These are phyloP conservation scores for Xerocomus spinulosus DNA, from an alignment of 768 basidiomycete species.

Conservation along the genomic window DNA sequence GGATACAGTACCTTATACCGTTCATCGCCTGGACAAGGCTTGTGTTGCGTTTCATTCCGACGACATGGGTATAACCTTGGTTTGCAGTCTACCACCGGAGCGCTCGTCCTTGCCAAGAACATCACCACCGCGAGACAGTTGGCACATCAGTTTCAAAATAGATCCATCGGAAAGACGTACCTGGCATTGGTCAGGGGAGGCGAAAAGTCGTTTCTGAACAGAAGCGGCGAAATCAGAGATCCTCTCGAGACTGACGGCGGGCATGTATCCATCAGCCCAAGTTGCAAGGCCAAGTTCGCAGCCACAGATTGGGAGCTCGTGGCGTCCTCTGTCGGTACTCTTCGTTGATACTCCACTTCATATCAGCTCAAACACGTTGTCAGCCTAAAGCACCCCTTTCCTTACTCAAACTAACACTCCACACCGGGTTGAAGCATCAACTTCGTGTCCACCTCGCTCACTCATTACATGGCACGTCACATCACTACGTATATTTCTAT, in stretches of 20 bases:
- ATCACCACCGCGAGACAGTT: constrained; percentile 41
- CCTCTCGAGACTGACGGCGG: constrained; percentile 42
- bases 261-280: constrained; percentile 34
- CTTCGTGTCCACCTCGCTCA: constrained; percentile 61
- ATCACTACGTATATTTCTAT: not conserved
- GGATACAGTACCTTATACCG: constrained; percentile 38
- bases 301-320: constrained; percentile 53
- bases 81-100: constrained; percentile 57
- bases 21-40: constrained; percentile 70
- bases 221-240: constrained; percentile 40
- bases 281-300: constrained; percentile 32
- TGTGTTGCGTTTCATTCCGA: not conserved
- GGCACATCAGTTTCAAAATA: constrained; percentile 49
- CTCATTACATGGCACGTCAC: constrained; percentile 40
- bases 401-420: constrained; percentile 50
- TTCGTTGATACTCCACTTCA: constrained; percentile 11
- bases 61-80: not conserved
- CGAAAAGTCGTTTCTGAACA: constrained; percentile 38
- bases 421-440: constrained; percentile 68
- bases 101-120: constrained; percentile 51
- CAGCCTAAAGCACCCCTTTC: constrained; percentile 46
- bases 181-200: constrained; percentile 60
- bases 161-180: constrained; percentile 53
- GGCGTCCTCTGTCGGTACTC: constrained; percentile 49
- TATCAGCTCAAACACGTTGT: constrained; percentile 24